Base-by-base conservation (phyloP, 2,329 filamentous ascomycete species). In the Fragosphaeria purpurea region DNA sequence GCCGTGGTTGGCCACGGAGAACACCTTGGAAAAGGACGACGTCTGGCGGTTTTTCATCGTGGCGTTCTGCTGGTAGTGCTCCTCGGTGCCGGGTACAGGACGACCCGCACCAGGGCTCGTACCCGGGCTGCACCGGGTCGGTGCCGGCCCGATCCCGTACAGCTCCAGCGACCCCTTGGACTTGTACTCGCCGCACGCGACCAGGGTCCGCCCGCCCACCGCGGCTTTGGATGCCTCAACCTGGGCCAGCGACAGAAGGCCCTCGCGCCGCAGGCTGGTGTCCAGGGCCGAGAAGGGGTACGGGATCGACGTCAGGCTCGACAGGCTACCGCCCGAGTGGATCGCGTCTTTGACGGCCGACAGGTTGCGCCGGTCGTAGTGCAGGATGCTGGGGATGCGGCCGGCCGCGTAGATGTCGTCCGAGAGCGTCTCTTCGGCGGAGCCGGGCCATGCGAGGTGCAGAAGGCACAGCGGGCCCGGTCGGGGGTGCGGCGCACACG, bases 121-220 rank as follows among this genome's bases (percentile, higher is more conserved):
- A 22, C 22, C 22, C 22, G 22, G 22, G 22, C 22, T 22, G 22
- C 22, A 22, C 39, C 8, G 9, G 35, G 1, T 9, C 7, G 32
- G 34, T 4, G 10, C 41, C n/a, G 12, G 30, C 31, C 60, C 53
- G 1, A 88, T 67, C 11, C 82, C 81, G 64, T 95, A 95, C n/a
- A 95, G 70, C 62, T 97, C 91, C 2, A 97, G 71, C 0, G 86
- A 90, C 1, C 91, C 91, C 64, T 93, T 90, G 35, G 85, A 88
- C 59, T 93, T 94, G 69, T 96, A 96, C 62, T 91, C 87, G 5
- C 90, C 91, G 40, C 86, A 87, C 3, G 88, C 87, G 47, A 95
- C 77, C 32, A 96, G 67, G 0, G 85, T 89, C 44, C 83, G 74
- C 0, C 82, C 76, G 10, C 65, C 75, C 0, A 67, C 59, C 0